Evolutionary conservation across 2,329 filamentous ascomycete genomes (phyloP).

Genomic region (Clathrospora elynae): DNA sequence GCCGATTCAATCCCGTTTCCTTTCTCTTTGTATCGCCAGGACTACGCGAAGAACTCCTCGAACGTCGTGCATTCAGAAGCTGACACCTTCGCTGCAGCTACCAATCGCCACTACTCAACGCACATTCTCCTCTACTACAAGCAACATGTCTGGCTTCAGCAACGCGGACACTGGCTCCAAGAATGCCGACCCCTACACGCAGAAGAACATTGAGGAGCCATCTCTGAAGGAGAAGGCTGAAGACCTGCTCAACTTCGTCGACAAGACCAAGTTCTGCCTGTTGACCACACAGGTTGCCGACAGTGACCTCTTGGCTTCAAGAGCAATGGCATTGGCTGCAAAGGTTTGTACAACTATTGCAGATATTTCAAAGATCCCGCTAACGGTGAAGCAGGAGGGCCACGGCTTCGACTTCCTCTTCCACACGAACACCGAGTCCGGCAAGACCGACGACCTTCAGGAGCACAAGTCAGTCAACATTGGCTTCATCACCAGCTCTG

Average conservation of each 20-base stretch:
- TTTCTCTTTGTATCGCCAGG: slow-evolving; percentile 11
- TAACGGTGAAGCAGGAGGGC: slow-evolving; percentile 62
- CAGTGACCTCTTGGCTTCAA: slow-evolving; percentile 71
- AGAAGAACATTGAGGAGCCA: slow-evolving; percentile 73
- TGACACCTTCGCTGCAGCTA: slow-evolving; percentile 29
- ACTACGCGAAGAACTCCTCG: slow-evolving; percentile 9
- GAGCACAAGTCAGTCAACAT: slow-evolving; percentile 78
- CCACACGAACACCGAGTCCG: slow-evolving; percentile 87
- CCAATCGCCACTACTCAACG: slow-evolving; percentile 13
- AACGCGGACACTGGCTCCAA: slow-evolving; percentile 49
- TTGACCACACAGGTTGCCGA: slow-evolving; percentile 76
- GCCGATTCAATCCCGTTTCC: slow-evolving; percentile 10
- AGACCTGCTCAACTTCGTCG: slow-evolving; percentile 72
- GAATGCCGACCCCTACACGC: slow-evolving; percentile 77
- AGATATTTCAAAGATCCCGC: not conserved
- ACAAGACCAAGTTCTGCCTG: slow-evolving; percentile 81
- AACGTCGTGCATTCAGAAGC: slow-evolving; percentile 20
- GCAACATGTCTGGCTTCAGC: slow-evolving; percentile 46
- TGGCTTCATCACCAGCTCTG: slow-evolving; percentile 74
- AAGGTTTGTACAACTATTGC: slow-evolving; percentile 60
- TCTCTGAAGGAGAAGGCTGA: slow-evolving; percentile 75
- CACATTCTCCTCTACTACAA: slow-evolving; percentile 16
- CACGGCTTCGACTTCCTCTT: slow-evolving; percentile 83
- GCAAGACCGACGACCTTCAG: slow-evolving; percentile 82
- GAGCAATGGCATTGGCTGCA: slow-evolving; percentile 83